Evolutionary conservation across 345 rosid genomes (phyloP), one percentile per base, ranked within the genome.

Genomic region (Hirschfeldia incana): DNA sequence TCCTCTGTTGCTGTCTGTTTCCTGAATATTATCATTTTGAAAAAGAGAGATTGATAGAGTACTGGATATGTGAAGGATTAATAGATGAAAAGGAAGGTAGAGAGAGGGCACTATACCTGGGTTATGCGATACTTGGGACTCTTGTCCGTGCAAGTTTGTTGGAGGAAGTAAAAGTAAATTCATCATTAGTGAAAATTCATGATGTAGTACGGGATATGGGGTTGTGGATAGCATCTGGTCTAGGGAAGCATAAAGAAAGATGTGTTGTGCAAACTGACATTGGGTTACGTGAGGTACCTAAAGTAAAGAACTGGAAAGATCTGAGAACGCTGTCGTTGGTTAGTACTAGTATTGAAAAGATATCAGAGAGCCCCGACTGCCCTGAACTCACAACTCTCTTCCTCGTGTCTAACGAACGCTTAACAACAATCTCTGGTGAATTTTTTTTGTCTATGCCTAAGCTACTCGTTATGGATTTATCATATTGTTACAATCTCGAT

Each of bases 101-200:
- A 15, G 63, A 29, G 17, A 34, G 34, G 3, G 32, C 29, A n/a
- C 16, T 60, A 12, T 27, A 42, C 4, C 60, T 65, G 10, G 87
- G 86, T 3, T 28, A 80, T 7, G 29, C 30, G 1, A 78, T 86
- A 5, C 65, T 83, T 16, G 72, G 74, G 12, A 75, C 10, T 7
- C 84, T 85, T 0, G 1, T 34, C 12, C 65, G 16, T 6, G 53
- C 75, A n/a, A 58, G 75, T 71, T 49, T 68, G 15, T 27, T 59
- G 55, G 51, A 42, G 6, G 49, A 39, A 13, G 5, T n/a, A 1
- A 0, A 6, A 4, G 16, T 4, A n/a, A n/a, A 49, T 13, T 1
- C 7, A 51, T 0, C 21, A n/a, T 49, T 16, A n/a, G n/a, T 55
- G 12, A 55, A 2, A 55, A 55, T 55, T 21, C 60, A 55, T 17